A percentile compares a stretch with the other conserved stretches of the same genome.
phyloP scores from a whole-genome alignment of 2,329 filamentous ascomycete genomes.

The Fusarium phyllophilum region DNA sequence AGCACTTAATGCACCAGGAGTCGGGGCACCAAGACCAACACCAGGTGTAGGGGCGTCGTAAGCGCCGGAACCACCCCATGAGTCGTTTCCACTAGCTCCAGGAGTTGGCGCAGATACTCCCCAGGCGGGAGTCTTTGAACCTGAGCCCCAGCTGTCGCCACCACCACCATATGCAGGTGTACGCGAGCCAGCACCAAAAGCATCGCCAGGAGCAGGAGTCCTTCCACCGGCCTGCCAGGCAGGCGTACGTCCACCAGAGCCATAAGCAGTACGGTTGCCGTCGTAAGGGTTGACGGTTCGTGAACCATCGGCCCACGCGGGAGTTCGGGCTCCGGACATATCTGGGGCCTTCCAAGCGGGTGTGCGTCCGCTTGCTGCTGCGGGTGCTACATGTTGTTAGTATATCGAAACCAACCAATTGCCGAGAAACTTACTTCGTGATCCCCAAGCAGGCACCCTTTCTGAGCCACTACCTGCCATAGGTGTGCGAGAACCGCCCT shows the following conservation, averaged over 20 bases:
- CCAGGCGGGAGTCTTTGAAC: conserved; percentile 83
- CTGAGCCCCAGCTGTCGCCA: conserved; percentile 70
- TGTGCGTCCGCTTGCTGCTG: conserved; percentile 65
- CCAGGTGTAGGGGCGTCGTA: conserved; percentile 79
- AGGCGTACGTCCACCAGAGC: conserved; percentile 75
- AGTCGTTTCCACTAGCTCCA: conserved; percentile 66
- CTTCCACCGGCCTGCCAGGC: conserved; percentile 83
- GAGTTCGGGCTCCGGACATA: conserved; percentile 69
- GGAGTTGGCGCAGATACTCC: conserved; percentile 68
- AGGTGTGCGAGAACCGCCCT: conserved; percentile 75
- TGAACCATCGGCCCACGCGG: conserved; percentile 76
- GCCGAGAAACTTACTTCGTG: conserved; percentile 67
- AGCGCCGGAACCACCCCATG: conserved; percentile 62
- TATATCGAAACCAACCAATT: neutral
- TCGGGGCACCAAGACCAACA: conserved; percentile 67
- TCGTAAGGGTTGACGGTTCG: conserved; percentile 77
- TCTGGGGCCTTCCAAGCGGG: conserved; percentile 70
- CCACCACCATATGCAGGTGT: conserved; percentile 70
- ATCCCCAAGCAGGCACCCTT: conserved; percentile 81
- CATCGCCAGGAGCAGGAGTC: conserved; percentile 70
- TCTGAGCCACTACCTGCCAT: conserved; percentile 68
- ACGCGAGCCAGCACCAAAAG: conserved; percentile 74
- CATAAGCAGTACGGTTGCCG: conserved; percentile 81
- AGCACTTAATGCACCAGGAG: conserved; percentile 71
- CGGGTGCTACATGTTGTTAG: conserved; percentile 58